phyloP scores from a whole-genome alignment of 371 early-diverging fungal species.

The Aphelidium insulamus region DNA sequence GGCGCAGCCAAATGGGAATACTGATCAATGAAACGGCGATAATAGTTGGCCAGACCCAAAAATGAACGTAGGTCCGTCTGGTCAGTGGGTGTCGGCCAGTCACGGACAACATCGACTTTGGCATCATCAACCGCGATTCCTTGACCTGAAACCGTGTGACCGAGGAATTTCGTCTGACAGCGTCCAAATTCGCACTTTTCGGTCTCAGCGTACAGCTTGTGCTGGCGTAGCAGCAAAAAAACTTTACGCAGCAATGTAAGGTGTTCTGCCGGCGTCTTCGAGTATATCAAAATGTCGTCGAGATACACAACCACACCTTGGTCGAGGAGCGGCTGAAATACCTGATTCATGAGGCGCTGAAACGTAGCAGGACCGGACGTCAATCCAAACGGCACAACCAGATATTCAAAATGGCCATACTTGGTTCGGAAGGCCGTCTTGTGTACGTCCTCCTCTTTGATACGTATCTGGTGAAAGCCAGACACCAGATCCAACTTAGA shows the following conservation, averaged over 20 bases:
- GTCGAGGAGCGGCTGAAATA: slow-evolving; percentile 6
- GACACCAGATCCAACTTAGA: slow-evolving; percentile 12
- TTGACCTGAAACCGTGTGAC: slow-evolving; percentile 9
- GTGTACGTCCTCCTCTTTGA: slow-evolving; percentile 3
- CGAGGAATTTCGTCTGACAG: slow-evolving; percentile 14
- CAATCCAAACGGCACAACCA: slow-evolving; percentile 17
- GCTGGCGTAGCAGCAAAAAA: slow-evolving; percentile 7
- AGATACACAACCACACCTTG: slow-evolving; percentile 9
- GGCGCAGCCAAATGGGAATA: slow-evolving; percentile 15
- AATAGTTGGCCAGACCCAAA: slow-evolving; percentile 24
- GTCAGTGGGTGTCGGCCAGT: slow-evolving; percentile 10
- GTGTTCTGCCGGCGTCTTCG: slow-evolving; percentile 7
- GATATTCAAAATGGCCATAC: slow-evolving; percentile 15
- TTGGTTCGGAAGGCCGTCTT: slow-evolving; percentile 7
- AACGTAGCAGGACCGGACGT: slow-evolving; percentile 15
- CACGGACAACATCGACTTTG: slow-evolving; percentile 12
- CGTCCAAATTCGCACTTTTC: slow-evolving; percentile 19
- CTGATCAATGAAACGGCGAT: slow-evolving; percentile 18
- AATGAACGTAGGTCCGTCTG: slow-evolving; percentile 17
- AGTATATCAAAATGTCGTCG: slow-evolving; percentile 19
- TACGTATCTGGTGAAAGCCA: slow-evolving; percentile 17
- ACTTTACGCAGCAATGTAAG: slow-evolving; percentile 5
- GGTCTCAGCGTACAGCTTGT: slow-evolving; percentile 9
- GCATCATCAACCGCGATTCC: slow-evolving; percentile 11
- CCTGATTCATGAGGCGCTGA: slow-evolving; percentile 10